phyloP scores from a whole-genome alignment of 805 yeast genomes.

The Pichia occidentalis region DNA sequence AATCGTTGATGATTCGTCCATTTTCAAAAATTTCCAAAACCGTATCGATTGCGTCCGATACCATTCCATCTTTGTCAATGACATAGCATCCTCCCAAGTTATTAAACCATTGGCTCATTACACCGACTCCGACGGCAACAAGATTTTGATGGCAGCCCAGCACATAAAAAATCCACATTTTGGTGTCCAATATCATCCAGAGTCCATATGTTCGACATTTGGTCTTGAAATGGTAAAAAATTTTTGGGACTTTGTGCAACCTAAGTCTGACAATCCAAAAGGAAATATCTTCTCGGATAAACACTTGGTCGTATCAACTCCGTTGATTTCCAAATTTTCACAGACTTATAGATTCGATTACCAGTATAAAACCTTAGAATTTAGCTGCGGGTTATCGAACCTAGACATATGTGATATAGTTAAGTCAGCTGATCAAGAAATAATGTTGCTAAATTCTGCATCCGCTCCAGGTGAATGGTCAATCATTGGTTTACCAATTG shows the following conservation, averaged over 20 bases:
- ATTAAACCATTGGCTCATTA: slow-evolving; percentile 61
- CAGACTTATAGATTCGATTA: slow-evolving; percentile 10
- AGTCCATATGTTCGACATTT: slow-evolving; percentile 72
- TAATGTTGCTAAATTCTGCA: slow-evolving; percentile 69
- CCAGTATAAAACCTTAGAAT: slow-evolving; percentile 14
- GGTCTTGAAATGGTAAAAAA: slow-evolving; percentile 58
- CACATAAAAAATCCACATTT: slow-evolving; percentile 61
- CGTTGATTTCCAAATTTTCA: slow-evolving; percentile 20
- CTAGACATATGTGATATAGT: slow-evolving; percentile 44
- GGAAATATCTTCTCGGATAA: too few relatives aligned
- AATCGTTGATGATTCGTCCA: slow-evolving; percentile 20
- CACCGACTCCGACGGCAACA: slow-evolving; percentile 27
- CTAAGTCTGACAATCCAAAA: too few relatives aligned
- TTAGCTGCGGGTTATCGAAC: slow-evolving; percentile 6
- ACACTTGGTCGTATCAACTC: slow-evolving; percentile 21
- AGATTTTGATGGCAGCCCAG: slow-evolving; percentile 72
- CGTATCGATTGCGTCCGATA: slow-evolving; percentile 71
- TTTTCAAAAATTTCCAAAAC: slow-evolving; percentile 38
- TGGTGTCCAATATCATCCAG: slow-evolving; percentile 98
- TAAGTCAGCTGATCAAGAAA: slow-evolving; percentile 32
- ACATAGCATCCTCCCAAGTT: slow-evolving; percentile 14
- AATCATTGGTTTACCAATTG: slow-evolving; percentile 65
- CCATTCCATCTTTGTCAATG: slow-evolving; percentile 67
- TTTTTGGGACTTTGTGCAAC: slow-evolving; percentile 48
- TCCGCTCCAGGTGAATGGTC: slow-evolving; percentile 85